A percentile compares a stretch with the other conserved stretches of the same genome.
phyloP scores from a whole-genome alignment of 805 yeast species.

The Yarrowia hollandica region DNA sequence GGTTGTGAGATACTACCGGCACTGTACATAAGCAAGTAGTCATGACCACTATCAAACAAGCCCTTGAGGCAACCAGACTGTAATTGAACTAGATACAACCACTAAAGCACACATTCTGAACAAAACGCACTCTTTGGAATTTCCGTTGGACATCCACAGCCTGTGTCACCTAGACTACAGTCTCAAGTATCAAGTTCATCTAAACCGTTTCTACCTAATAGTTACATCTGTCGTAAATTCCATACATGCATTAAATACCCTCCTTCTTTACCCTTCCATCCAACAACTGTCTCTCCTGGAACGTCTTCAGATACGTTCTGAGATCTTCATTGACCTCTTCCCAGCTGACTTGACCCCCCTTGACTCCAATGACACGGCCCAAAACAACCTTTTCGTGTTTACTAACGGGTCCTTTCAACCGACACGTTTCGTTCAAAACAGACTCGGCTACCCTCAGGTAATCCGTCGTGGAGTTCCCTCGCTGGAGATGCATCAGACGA shows the following conservation, averaged over 20 bases:
- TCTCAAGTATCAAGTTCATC: too few species aligned
- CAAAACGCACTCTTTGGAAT: too few species aligned
- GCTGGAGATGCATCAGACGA: constrained; percentile 6
- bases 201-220: not conserved
- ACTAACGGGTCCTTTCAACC: not conserved
- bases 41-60: too few species aligned
- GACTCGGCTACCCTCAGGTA: not conserved
- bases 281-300: constrained; percentile 4
- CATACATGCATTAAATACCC: not conserved
- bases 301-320: not conserved
- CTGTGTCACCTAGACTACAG: too few species aligned
- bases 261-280: constrained; percentile 16
- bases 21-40: too few species aligned
- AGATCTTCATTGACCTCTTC: constrained; percentile 8
- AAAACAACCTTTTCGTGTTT: constrained; percentile 10
- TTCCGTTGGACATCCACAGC: too few species aligned
- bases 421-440: not conserved
- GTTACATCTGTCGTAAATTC: too few species aligned
- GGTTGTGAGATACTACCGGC: too few species aligned
- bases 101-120: too few species aligned
- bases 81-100: too few species aligned
- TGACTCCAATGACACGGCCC: not conserved
- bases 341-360: not conserved
- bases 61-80: too few species aligned
- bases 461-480: not conserved